Conservation (phyloP, 306 rosid genomes). For the Comarum palustre region DNA sequence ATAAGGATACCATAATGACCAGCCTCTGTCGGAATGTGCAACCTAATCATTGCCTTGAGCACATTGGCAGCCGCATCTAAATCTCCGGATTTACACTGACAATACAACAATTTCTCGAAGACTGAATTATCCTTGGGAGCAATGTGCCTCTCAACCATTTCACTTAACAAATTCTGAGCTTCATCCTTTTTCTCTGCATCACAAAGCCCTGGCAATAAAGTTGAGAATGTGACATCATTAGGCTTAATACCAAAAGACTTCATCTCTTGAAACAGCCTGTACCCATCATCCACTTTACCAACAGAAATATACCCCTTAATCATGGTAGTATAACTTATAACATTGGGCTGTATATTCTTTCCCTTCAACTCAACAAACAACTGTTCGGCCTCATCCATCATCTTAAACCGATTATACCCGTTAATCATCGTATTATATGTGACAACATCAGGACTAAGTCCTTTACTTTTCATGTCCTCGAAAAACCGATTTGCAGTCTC, state of each 20-base stretch:
- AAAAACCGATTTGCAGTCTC: constrained; percentile 80
- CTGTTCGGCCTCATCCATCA: constrained; percentile 71
- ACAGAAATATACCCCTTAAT: constrained; percentile 66
- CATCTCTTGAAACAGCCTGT: constrained; percentile 66
- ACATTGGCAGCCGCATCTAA: constrained; percentile 80
- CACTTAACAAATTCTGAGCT: constrained; percentile 53
- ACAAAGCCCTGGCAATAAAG: constrained; percentile 76
- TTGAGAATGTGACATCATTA: constrained; percentile 64
- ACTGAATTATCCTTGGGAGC: constrained; percentile 75
- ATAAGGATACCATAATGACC: constrained; percentile 83
- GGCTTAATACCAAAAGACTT: constrained; percentile 65
- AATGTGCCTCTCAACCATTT: constrained; percentile 68
- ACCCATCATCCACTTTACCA: constrained; percentile 55
- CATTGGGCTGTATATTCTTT: constrained; percentile 56
- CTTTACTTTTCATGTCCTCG: constrained; percentile 68
- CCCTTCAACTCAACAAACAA: constrained; percentile 83
- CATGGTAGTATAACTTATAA: constrained; percentile 80
- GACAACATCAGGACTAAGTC: constrained; percentile 58
- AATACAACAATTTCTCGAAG: constrained; percentile 48
- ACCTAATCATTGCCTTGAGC: constrained; percentile 63
- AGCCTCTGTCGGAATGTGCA: constrained; percentile 84
- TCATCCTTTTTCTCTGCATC: constrained; percentile 56
- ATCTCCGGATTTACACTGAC: constrained; percentile 68
- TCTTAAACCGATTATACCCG: constrained; percentile 72
- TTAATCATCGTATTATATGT: constrained; percentile 79